Conservation (phyloP, 495 filamentous ascomycete species). For the Penicillium steckii region DNA sequence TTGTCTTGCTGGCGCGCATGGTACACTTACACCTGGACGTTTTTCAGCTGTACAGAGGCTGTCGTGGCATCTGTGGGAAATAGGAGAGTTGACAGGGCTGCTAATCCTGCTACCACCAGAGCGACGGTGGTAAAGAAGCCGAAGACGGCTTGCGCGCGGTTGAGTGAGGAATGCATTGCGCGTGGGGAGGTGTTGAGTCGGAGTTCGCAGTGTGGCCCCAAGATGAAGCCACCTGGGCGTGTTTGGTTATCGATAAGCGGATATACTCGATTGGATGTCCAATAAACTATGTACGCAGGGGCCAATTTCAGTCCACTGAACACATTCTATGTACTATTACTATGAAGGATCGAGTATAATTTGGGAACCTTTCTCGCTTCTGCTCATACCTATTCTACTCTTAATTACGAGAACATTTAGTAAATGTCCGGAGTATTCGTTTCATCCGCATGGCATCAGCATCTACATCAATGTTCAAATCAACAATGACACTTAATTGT, state of each 20-base stretch:
- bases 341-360: no score
- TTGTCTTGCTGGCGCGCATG: neutral
- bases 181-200: neutral
- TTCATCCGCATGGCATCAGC: no score
- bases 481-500: no score
- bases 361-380: no score
- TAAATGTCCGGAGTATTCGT: no score
- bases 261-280: neutral
- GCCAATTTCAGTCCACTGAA: no score
- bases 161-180: constrained; percentile 83
- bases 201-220: neutral
- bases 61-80: constrained; percentile 62
- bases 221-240: constrained; percentile 41
- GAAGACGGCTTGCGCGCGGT: constrained; percentile 87
- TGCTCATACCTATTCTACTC: no score
- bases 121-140: constrained; percentile 97
- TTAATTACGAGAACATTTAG: no score
- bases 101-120: constrained; percentile 72
- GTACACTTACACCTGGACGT: constrained; percentile 78
- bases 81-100: constrained; percentile 76
- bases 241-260: constrained; percentile 30
- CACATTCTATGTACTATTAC: no score
- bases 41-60: constrained; percentile 64
- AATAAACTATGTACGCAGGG: neutral
- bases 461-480: no score